Evolutionary conservation across 1,284 basidiomycete species (phyloP), one percentile per base, ranked within the genome.

Genomic region (Heliocybe sulcata): DNA sequence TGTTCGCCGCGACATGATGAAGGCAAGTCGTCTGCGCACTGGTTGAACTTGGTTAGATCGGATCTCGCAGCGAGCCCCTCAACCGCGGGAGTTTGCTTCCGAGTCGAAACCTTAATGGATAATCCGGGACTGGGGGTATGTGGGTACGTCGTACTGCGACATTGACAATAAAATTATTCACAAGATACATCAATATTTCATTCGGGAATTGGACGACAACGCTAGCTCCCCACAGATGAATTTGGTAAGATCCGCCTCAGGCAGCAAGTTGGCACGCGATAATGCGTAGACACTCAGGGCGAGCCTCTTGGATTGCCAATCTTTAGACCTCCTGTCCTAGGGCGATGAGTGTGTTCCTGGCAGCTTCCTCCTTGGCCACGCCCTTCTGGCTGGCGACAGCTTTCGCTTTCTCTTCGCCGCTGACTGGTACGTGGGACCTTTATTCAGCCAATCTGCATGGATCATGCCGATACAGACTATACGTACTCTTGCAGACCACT

Each of bases 341-440:
- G 2, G 51, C 54, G 35, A 54, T 45, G 22, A 69, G 69, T 20
- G 80, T 80, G 48, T 75, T 63, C 59, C 66, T 66, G 2, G 83
- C 79, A 2, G 85, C 85, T 16, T 63, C 61, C 45, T 86, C 80
- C 62, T 73, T 86, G 1, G 82, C 82, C 2, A 64, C 64, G 11
- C 65, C 59, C 59, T 81, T 79, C 47, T 70, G 69, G 1, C 57
- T 25, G 20, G 75, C 77, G 0, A 62, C 66, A 16, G 72, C 80
- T 22, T 65, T 66, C 20, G 81, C 82, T 65, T 72, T 72, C 3
- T 71, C 65, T 55, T 72, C 65, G 12, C 77, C 80, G 29, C 67
- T 60, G 42, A 85, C 85, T 87, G 33, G 56, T 10, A 38, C n/a
- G 11, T 49, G 23, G 6, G 6, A 6, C 8, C 16, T 49, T 49